Base-by-base conservation (phyloP, 768 basidiomycete genomes). In the Ephemerocybe angulata region DNA sequence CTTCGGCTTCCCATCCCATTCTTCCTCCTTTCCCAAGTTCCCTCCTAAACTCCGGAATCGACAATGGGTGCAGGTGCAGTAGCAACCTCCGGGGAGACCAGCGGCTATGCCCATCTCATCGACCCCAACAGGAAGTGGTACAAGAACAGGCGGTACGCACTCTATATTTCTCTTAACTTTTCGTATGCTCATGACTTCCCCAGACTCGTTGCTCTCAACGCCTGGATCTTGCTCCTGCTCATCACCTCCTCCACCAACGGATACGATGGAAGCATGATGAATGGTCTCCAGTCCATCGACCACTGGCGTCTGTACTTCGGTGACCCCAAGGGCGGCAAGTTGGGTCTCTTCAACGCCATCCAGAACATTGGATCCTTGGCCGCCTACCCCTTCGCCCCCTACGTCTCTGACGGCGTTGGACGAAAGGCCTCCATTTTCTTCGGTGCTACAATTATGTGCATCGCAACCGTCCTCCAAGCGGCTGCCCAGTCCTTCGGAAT, bases 191-290 rank as follows among this genome's bases (percentile, higher is more conserved):
- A n/a, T 50, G 28, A 48, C 29, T 37, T 21, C 47, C 48, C 37
- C 52, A 86, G 86, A 54, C 64, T 87, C 61, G 83, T 88, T 52
- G 52, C 61, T 38, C 81, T 89, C 60, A 81, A 90, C 63, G 79
- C 71, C 21, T 89, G 88, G 88, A 84, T 88, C 58, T 67, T 83
- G 35, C 74, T 89, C 38, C 73, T 87, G 83, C 81, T 89, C 58
- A 85, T 88, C 64, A 88, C 87, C 11, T 87, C 87, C 24, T 86
- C 85, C 13, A 87, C 84, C 46, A 87, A 83, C 65, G 88, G 87
- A 50, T 89, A 84, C 64, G 88, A 89, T 62, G 85, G 86, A 56
- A 84, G 81, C 66, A 83, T 88, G 82, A 87, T 88, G 87, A 88
- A 90, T 69, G 86, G 85, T 66, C 74, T 91, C 38, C 88, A 91